A percentile compares a stretch with the other conserved stretches of the same genome.
Conservation (phyloP, 2,329 filamentous ascomycete genomes). For the Alternaria sp. region DNA sequence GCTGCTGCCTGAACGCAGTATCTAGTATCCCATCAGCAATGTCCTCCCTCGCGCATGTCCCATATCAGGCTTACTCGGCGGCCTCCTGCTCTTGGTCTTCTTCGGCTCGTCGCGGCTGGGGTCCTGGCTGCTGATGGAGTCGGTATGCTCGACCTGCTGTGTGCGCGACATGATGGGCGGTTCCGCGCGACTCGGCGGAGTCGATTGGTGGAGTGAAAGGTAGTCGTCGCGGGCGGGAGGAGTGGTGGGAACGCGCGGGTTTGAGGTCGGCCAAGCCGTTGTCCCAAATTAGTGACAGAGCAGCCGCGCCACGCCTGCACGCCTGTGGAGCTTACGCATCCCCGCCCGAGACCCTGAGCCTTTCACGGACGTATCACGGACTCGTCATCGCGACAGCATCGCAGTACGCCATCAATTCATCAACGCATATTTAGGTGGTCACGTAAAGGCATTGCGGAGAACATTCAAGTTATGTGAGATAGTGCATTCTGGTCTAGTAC, state of each 20-base stretch:
- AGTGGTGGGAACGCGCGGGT: slow-evolving; percentile 26
- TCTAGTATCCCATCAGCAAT: slow-evolving; percentile 61
- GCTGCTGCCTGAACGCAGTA: slow-evolving; percentile 95
- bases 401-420: background rate
- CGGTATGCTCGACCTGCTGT: slow-evolving; percentile 50
- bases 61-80: slow-evolving; percentile 72
- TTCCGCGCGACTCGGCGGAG: slow-evolving; percentile 42
- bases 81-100: slow-evolving; percentile 87
- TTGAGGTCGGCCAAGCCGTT: slow-evolving; percentile 28
- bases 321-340: slow-evolving; percentile 20
- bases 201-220: slow-evolving; percentile 22
- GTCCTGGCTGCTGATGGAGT: slow-evolving; percentile 53
- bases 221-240: slow-evolving; percentile 12
- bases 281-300: slow-evolving; percentile 31
- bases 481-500: slow-evolving; percentile 18
- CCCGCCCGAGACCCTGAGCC: slow-evolving; percentile 25
- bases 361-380: background rate
- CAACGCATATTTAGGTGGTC: background rate
- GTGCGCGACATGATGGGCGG: slow-evolving; percentile 53
- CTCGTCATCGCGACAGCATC: background rate
- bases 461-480: background rate
- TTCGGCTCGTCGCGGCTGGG: slow-evolving; percentile 50
- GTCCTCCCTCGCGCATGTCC: slow-evolving; percentile 6
- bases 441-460: background rate
- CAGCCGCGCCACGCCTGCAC: slow-evolving; percentile 29